These are phyloP conservation scores for Neonothopanus nambi DNA, from an alignment of 1,284 basidiomycete genomes.

Conservation along the genomic window DNA sequence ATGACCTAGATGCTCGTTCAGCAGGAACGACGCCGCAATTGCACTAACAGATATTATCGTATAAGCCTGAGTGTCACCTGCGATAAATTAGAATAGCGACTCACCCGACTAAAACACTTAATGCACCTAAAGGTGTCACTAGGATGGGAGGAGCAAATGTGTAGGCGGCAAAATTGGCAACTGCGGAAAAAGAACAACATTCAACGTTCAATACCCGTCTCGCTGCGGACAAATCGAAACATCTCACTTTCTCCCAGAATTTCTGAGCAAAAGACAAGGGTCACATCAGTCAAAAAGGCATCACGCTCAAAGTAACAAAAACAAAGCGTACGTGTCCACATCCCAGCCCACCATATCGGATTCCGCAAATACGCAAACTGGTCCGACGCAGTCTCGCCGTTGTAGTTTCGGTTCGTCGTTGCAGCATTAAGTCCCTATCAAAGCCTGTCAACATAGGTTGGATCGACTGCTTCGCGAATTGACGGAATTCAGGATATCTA, in stretches of 20 bases:
- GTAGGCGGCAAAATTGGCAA: slow-evolving; percentile 93
- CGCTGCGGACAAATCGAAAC: neutral
- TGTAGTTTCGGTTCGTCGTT: slow-evolving; percentile 36
- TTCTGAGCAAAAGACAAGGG: neutral
- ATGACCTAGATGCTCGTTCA: slow-evolving; percentile 93
- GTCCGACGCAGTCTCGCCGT: slow-evolving; percentile 67
- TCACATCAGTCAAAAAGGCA: neutral
- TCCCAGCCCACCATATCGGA: slow-evolving; percentile 97
- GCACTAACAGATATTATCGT: slow-evolving; percentile 52
- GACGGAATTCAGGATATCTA: neutral
- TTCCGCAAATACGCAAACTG: slow-evolving; percentile 87
- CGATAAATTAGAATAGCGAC: slow-evolving; percentile 27
- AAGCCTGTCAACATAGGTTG: neutral
- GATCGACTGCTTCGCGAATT: too few species aligned
- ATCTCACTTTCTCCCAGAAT: slow-evolving; percentile 12
- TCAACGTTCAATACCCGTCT: neutral
- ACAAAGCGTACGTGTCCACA: slow-evolving; percentile 70
- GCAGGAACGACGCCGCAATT: slow-evolving; percentile 88
- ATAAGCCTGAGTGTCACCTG: slow-evolving; percentile 12
- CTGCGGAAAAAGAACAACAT: slow-evolving; percentile 40
- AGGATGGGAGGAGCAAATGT: slow-evolving; percentile 97
- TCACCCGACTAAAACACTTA: slow-evolving; percentile 96
- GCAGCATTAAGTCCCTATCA: slow-evolving; percentile 82
- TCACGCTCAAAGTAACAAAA: neutral
- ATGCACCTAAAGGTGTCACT: slow-evolving; percentile 93